Conservation (phyloP, 108 stramenopile species). For the Cyclotella cryptica region DNA sequence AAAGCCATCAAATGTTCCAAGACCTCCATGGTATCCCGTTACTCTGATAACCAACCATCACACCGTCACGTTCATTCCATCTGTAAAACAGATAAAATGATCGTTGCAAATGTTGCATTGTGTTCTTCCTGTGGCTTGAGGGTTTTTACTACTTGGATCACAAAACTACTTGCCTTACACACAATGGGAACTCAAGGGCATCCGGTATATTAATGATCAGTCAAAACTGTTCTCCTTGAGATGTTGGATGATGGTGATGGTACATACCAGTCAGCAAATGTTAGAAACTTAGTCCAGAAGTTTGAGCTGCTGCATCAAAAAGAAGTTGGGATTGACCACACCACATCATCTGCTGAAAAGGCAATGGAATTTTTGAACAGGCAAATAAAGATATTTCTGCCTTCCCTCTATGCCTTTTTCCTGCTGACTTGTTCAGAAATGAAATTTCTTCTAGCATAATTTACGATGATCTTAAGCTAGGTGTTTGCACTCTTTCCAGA, state of each 20-base stretch:
- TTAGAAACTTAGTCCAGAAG: too few species aligned
- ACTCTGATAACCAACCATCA: neutral
- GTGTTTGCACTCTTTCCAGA: neutral
- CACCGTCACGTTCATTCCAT: neutral
- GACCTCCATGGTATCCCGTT: neutral
- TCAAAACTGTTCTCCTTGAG: neutral
- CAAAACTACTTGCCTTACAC: neutral
- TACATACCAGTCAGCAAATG: too few species aligned
- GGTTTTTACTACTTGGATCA: neutral
- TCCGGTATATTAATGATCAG: neutral
- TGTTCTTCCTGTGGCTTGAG: neutral
- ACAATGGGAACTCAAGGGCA: neutral
- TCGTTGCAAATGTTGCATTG: neutral
- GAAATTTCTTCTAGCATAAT: neutral
- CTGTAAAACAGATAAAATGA: neutral
- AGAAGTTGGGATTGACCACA: neutral
- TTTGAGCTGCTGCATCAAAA: too few species aligned
- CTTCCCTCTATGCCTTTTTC: neutral
- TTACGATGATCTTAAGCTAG: neutral
- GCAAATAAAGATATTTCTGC: too few species aligned
- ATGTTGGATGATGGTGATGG: too few species aligned
- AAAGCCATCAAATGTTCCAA: neutral
- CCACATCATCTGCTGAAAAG: neutral
- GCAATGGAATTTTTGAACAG: neutral
- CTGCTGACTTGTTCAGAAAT: neutral